Percentiles rank a stretch among this genome's conserved stretches.
phyloP scores from a whole-genome alignment of 345 rosid species.

The Stellera chamaejasme region DNA sequence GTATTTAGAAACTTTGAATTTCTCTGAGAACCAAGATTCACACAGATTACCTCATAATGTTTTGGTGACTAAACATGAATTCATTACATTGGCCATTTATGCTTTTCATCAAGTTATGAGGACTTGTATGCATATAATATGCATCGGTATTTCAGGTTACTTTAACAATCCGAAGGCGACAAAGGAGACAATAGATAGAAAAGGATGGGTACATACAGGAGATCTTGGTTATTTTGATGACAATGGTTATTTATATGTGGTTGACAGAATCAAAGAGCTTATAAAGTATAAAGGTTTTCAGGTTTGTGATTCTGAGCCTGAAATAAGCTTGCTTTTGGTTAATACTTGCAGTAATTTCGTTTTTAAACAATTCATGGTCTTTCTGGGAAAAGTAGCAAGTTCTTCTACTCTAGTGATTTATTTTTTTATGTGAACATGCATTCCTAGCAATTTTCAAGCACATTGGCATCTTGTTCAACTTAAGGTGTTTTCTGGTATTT shows the following conservation, averaged over 20 bases:
- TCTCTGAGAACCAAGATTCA: no score
- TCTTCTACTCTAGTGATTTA: conserved; percentile 2
- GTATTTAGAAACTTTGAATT: no score
- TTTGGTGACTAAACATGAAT: no score
- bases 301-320: conserved; percentile 25
- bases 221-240: conserved; percentile 89
- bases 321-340: background rate
- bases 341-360: background rate
- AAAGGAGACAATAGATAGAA: conserved; percentile 54
- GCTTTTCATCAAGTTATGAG: no score
- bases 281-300: conserved; percentile 92
- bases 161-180: conserved; percentile 73
- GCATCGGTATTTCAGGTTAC: conserved; percentile 46
- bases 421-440: background rate
- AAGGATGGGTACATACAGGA: conserved; percentile 90
- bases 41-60: no score
- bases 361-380: conserved; percentile 3
- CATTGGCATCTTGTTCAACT: no score
- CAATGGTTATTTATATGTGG: conserved; percentile 61
- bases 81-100: no score
- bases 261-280: conserved; percentile 87
- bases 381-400: background rate
- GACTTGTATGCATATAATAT: background rate
- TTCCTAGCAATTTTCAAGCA: no score
- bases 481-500: no score